These are phyloP conservation scores for Jimgerdemannia flammicorona DNA, from an alignment of 192 early-diverging fungal species.

Conservation along the genomic window DNA sequence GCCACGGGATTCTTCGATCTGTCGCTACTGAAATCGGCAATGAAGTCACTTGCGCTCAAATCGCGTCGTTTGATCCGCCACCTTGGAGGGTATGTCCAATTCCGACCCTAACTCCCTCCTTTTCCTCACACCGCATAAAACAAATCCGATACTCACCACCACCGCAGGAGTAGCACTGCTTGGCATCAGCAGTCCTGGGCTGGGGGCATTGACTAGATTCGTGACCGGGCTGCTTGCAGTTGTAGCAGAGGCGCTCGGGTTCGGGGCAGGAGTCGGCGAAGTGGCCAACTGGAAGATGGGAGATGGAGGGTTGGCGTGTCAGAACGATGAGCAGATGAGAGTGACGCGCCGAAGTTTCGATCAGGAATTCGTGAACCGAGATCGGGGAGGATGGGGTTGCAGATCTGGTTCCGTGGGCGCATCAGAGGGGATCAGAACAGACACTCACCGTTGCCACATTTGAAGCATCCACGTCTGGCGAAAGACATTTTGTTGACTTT, in stretches of 20 bases:
- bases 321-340: background rate
- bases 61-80: background rate
- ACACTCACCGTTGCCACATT: conserved; percentile 51
- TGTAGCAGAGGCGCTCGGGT: conserved; percentile 52
- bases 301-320: background rate
- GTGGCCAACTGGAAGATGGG: conserved; percentile 38
- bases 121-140: background rate
- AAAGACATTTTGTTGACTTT: conserved; percentile 27
- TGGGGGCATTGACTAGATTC: conserved; percentile 43
- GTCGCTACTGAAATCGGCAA: too few relatives aligned
- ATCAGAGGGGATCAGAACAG: background rate
- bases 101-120: background rate
- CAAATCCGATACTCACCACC: conserved; percentile 30
- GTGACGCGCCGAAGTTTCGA: background rate
- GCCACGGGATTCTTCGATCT: too few relatives aligned
- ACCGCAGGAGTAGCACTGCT: conserved; percentile 51
- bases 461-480: conserved; percentile 46
- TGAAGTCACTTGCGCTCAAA: too few relatives aligned
- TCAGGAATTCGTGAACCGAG: background rate
- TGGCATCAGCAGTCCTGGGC: conserved; percentile 41
- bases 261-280: conserved; percentile 46
- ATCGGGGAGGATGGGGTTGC: background rate
- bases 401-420: background rate
- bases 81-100: background rate
- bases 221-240: conserved; percentile 52